Evolutionary conservation across 2,329 filamentous ascomycete genomes (phyloP), one percentile per base, ranked within the genome.

Genomic region (Fusarium sp.): DNA sequence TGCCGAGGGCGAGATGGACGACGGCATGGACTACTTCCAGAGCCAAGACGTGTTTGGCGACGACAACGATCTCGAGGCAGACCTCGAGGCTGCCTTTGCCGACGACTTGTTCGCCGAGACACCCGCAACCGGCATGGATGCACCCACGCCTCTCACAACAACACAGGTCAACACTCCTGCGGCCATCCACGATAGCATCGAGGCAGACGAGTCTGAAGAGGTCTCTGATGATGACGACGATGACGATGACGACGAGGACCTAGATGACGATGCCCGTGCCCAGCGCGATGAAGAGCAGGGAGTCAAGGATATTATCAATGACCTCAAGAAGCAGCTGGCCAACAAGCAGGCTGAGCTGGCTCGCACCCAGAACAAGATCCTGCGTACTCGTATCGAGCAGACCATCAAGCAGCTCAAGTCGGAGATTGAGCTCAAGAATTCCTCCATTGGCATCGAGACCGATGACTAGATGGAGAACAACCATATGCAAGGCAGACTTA

Each of bases 21-120:
- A 85, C n/a, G 82, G 81, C 68, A 77, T 81, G 75, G 83, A 81
- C 61, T 85, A 85, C 75, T 83, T 84, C 77, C 81, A 79, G 58
- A 76, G 71, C 43, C 77, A 79, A 31, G 80, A 78, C 33, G 65
- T 75, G 27, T 78, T 81, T 52, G 80, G 79, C 29, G 83, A 81
- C 77, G 81, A 91, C 82, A 66, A 85, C 81, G 82, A 90, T 75
- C 79, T 91, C 81, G 85, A 91, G 81, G 84, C 86, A 80, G 81
- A 91, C 77, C 83, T 93, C 77, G 82, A 92, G 73, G 82, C 90
- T 76, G 81, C 89, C 80, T 85, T 90, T 83, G 83, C 82, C 0
- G 84, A 82, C n/a, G 83, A 83, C 14, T 69, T 82, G 60, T 72
- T 78, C 56, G 82, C 80, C 11, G 85, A 84, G 37, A 87, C 84